Evolutionary conservation across 441 rosid species (phyloP).

Genomic region (Manihot esculenta): DNA sequence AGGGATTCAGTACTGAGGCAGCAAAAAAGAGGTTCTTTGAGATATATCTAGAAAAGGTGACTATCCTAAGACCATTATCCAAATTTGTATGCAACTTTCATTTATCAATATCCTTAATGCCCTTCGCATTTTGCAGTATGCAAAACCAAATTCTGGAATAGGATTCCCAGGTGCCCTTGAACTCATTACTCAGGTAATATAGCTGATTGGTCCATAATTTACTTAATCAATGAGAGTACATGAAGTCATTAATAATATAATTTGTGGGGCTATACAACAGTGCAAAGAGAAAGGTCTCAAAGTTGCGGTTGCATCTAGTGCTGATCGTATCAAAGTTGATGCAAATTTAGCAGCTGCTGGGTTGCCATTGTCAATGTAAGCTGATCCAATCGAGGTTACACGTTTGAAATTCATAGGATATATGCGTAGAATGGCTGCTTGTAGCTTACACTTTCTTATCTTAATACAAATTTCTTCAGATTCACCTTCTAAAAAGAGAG

Average conservation of each 20-base stretch:
- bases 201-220: constrained; percentile 6
- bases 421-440: background rate
- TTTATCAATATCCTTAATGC: constrained; percentile 8
- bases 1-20: constrained; percentile 59
- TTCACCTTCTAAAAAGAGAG: background rate
- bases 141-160: constrained; percentile 93
- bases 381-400: constrained; percentile 6
- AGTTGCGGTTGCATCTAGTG: constrained; percentile 97
- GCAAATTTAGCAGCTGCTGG: constrained; percentile 95
- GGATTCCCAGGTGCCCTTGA: constrained; percentile 95
- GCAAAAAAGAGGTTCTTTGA: constrained; percentile 89
- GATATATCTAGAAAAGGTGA: constrained; percentile 86
- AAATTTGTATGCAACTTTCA: constrained; percentile 5
- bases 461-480: background rate
- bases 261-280: constrained; percentile 33
- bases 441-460: background rate
- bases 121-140: constrained; percentile 48
- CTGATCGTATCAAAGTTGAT: constrained; percentile 95
- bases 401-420: background rate
- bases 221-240: constrained; percentile 6
- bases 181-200: constrained; percentile 75
- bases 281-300: constrained; percentile 90
- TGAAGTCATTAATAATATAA: constrained; percentile 12
- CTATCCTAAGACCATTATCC: constrained; percentile 8
- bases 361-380: constrained; percentile 70